Conservation (phyloP, 768 basidiomycete species). For the Gautieria morchelliformis region DNA sequence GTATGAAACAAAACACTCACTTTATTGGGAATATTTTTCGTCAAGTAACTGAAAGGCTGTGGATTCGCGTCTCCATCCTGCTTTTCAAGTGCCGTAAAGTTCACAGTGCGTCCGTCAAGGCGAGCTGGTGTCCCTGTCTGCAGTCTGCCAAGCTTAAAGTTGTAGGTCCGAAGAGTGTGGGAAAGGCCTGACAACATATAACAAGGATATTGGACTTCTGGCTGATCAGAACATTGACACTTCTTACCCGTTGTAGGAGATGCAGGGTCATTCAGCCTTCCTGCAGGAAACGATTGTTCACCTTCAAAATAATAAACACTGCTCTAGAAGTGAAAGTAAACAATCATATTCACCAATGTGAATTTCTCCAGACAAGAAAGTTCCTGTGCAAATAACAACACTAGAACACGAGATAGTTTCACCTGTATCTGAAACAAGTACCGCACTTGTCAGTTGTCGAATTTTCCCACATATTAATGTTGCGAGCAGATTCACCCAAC, state of each 20-base stretch:
- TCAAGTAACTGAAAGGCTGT: slow-evolving; percentile 68
- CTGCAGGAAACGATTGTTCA: background rate
- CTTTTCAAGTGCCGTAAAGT: slow-evolving; percentile 48
- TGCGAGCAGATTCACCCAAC: slow-evolving; percentile 37
- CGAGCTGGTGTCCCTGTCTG: slow-evolving; percentile 81
- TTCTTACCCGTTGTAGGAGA: slow-evolving; percentile 1
- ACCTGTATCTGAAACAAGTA: slow-evolving; percentile 45
- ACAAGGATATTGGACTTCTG: slow-evolving; percentile 36
- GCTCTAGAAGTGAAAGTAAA: slow-evolving; percentile 1
- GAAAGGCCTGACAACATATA: slow-evolving; percentile 73
- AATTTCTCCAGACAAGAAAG: slow-evolving; percentile 85
- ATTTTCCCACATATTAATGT: background rate
- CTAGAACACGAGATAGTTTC: slow-evolving; percentile 68
- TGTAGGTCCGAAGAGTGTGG: slow-evolving; percentile 59
- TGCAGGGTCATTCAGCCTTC: background rate
- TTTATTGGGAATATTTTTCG: slow-evolving; percentile 57
- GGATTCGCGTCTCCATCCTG: slow-evolving; percentile 64
- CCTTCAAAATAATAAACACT: background rate
- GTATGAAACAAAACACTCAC: slow-evolving; percentile 27
- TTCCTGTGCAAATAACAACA: slow-evolving; percentile 85
- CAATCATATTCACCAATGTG: slow-evolving; percentile 55
- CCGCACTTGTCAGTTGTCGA: background rate
- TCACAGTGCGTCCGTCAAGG: slow-evolving; percentile 57
- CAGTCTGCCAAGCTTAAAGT: slow-evolving; percentile 74
- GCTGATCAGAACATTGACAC: background rate